These are phyloP conservation scores for Apostasia ramifera DNA, from an alignment of 106 monocot species.

Conservation along the genomic window DNA sequence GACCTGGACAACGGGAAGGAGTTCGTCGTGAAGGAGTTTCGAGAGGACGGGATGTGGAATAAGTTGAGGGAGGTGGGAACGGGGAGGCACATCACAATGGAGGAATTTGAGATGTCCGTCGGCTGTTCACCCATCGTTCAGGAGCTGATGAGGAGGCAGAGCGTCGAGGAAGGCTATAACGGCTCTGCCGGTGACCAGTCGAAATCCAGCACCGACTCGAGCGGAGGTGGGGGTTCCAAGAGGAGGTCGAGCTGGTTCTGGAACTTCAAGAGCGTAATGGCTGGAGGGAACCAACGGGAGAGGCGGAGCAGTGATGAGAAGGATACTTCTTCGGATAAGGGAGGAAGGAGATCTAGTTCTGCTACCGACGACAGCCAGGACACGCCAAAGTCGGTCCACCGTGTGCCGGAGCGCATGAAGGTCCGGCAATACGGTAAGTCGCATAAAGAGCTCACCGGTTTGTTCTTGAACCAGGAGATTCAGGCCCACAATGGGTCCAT, in stretches of 20 bases:
- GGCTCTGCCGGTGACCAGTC: not conserved
- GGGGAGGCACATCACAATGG: slow-evolving; percentile 56
- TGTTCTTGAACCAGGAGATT: slow-evolving; percentile 64
- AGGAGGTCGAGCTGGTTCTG: slow-evolving; percentile 44
- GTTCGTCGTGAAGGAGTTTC: slow-evolving; percentile 63
- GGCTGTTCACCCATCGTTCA: slow-evolving; percentile 66
- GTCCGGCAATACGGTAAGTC: slow-evolving; percentile 58
- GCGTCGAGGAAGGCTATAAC: slow-evolving; percentile 7
- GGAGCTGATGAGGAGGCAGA: slow-evolving; percentile 62
- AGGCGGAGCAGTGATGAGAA: slow-evolving; percentile 45
- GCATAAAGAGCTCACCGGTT: slow-evolving; percentile 49
- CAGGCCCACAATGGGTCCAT: slow-evolving; percentile 63
- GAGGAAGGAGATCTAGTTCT: slow-evolving; percentile 51
- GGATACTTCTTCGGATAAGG: slow-evolving; percentile 44
- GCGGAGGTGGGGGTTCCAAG: slow-evolving; percentile 21
- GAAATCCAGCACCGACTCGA: not conserved
- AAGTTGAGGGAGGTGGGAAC: slow-evolving; percentile 49
- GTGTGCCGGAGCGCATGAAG: slow-evolving; percentile 32
- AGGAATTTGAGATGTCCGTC: slow-evolving; percentile 61
- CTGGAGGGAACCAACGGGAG: slow-evolving; percentile 11
- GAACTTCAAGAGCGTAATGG: slow-evolving; percentile 39
- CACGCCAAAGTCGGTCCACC: slow-evolving; percentile 8
- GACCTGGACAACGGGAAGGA: slow-evolving; percentile 57
- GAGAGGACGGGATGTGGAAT: slow-evolving; percentile 63
- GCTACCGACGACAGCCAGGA: slow-evolving; percentile 65